A percentile compares a stretch with the other conserved stretches of the same genome.
These are phyloP conservation scores for Rhizopus delemar DNA, from an alignment of 371 early-diverging fungal species.

Conservation along the genomic window DNA sequence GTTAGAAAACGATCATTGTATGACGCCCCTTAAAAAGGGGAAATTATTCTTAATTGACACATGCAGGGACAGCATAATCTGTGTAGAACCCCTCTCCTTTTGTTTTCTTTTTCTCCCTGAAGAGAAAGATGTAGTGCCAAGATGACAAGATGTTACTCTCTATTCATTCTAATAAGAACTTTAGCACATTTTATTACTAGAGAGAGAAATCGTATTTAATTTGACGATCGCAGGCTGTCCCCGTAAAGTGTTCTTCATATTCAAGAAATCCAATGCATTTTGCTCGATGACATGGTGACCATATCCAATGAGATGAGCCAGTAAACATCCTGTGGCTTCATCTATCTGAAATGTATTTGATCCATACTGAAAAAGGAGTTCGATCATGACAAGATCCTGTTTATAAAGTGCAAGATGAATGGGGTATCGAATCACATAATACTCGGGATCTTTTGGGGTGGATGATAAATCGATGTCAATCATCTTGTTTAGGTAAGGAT, in stretches of 20 bases:
- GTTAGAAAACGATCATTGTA: no score
- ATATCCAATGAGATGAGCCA: constrained; percentile 7
- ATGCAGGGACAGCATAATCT: no score
- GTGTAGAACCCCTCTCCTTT: no score
- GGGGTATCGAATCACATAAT: background rate
- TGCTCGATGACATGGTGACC: background rate
- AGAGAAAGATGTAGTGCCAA: no score
- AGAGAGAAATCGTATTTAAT: background rate
- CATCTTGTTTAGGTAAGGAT: background rate
- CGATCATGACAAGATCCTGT: constrained; percentile 44
- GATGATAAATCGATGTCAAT: background rate
- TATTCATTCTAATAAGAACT: no score
- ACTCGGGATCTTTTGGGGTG: background rate
- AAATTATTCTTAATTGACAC: no score
- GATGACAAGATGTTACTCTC: no score
- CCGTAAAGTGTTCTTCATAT: constrained; percentile 40
- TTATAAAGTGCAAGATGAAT: background rate
- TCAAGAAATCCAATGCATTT: constrained; percentile 38
- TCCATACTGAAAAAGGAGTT: constrained; percentile 51
- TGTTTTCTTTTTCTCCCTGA: no score
- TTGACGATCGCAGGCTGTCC: constrained; percentile 35
- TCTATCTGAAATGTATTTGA: constrained; percentile 30
- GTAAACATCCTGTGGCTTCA: constrained; percentile 23
- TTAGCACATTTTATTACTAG: no score
- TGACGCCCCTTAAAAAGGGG: no score